phyloP scores from a whole-genome alignment of 257 asterid genomes.

The Cordia subcordata region DNA sequence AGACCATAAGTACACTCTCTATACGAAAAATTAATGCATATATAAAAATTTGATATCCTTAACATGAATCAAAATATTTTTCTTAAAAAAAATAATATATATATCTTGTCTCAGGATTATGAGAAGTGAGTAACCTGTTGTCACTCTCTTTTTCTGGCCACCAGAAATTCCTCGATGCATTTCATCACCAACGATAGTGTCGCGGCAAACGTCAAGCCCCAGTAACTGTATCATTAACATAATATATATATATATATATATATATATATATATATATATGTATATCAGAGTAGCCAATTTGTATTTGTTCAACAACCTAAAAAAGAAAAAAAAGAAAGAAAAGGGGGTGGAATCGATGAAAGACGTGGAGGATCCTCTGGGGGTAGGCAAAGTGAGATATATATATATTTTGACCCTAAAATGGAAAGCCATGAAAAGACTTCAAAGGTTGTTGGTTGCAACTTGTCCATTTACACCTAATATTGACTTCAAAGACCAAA shows the following conservation, averaged over 20 bases:
- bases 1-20: too few species aligned
- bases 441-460: neutral
- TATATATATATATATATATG: neutral
- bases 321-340: too few species aligned
- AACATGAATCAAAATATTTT: too few species aligned
- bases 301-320: neutral
- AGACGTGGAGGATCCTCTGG: neutral
- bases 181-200: slow-evolving; percentile 62
- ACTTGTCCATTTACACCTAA: too few species aligned
- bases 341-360: neutral
- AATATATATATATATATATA: neutral
- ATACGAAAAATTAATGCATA: too few species aligned
- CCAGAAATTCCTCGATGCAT: slow-evolving; percentile 73
- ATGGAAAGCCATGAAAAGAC: neutral
- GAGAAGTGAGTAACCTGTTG: slow-evolving; percentile 36
- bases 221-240: slow-evolving; percentile 40
- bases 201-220: slow-evolving; percentile 55
- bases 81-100: too few species aligned
- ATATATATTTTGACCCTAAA: too few species aligned
- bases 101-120: neutral
- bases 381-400: neutral
- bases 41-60: too few species aligned
- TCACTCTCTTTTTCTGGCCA: slow-evolving; percentile 61
- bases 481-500: too few species aligned
- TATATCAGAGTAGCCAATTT: too few species aligned